These are phyloP conservation scores for Verticillium dahliae DNA, from an alignment of 2,329 filamentous ascomycete species.

Conservation along the genomic window DNA sequence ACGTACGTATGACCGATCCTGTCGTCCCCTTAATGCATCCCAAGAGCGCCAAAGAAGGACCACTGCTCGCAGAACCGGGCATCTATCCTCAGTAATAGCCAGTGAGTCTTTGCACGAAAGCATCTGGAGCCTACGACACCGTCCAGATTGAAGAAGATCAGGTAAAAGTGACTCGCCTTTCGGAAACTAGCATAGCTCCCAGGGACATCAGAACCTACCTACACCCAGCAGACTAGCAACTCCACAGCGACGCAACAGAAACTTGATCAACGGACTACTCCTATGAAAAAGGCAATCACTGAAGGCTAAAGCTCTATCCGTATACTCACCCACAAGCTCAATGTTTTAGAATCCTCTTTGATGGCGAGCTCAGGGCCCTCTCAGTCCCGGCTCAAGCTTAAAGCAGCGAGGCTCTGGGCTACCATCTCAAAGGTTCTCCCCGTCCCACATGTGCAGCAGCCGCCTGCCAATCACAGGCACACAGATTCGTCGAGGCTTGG, in stretches of 20 bases:
- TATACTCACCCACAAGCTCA: too few species aligned
- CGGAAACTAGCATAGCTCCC: slow-evolving; percentile 8
- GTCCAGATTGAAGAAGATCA: not conserved
- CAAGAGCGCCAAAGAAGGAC: slow-evolving; percentile 6
- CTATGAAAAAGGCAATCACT: too few species aligned
- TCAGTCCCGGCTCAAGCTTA: too few species aligned
- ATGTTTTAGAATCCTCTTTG: too few species aligned
- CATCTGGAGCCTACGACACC: too few species aligned
- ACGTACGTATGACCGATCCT: slow-evolving; percentile 1
- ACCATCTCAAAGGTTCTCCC: not conserved
- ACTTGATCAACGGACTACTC: slow-evolving; percentile 7
- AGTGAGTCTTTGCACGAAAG: too few species aligned
- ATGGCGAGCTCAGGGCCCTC: too few species aligned
- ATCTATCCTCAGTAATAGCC: slow-evolving; percentile 9
- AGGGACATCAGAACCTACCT: slow-evolving; percentile 12
- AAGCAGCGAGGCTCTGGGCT: too few species aligned
- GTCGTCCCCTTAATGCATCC: not conserved
- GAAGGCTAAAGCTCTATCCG: too few species aligned
- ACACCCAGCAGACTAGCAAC: slow-evolving; percentile 7
- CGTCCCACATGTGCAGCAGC: not conserved
- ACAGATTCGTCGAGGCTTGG: not conserved
- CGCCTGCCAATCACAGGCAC: not conserved
- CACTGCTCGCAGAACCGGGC: slow-evolving; percentile 5
- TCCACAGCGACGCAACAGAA: slow-evolving; percentile 12
- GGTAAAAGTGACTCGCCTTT: slow-evolving; percentile 2